A percentile compares a stretch with the other conserved stretches of the same genome.
Evolutionary conservation across 1,284 basidiomycete genomes (phyloP).

Genomic region (Irpex sp.): DNA sequence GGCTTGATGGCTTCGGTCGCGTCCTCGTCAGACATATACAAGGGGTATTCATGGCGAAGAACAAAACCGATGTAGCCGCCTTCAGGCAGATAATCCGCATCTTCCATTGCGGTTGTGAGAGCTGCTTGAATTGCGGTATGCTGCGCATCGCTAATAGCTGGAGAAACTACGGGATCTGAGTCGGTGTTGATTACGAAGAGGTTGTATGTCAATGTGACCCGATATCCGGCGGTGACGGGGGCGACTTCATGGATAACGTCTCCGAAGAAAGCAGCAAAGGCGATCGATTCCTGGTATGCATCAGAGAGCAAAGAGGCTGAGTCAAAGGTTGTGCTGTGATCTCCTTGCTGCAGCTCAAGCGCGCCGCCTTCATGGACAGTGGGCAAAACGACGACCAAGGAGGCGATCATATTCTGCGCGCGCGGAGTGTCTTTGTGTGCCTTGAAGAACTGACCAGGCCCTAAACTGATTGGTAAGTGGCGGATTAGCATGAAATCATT

Average conservation of each 20-base stretch:
- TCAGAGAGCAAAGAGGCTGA: slow-evolving; percentile 21
- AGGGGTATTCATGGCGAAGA: slow-evolving; percentile 32
- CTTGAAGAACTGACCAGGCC: slow-evolving; percentile 39
- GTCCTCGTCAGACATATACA: background rate
- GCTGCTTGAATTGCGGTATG: slow-evolving; percentile 4
- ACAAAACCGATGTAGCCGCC: slow-evolving; percentile 34
- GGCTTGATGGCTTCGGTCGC: background rate
- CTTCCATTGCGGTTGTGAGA: slow-evolving; percentile 18
- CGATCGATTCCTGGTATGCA: slow-evolving; percentile 18
- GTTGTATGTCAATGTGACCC: slow-evolving; percentile 38
- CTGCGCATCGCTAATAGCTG: background rate
- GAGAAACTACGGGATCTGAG: background rate
- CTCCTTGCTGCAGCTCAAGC: slow-evolving; percentile 31
- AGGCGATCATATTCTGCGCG: slow-evolving; percentile 39
- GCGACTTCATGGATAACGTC: slow-evolving; percentile 44
- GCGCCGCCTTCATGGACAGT: slow-evolving; percentile 37
- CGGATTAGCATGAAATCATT: background rate
- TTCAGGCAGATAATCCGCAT: slow-evolving; percentile 24
- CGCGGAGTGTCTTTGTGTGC: slow-evolving; percentile 39
- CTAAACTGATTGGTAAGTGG: slow-evolving; percentile 18
- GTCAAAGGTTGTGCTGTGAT: slow-evolving; percentile 32
- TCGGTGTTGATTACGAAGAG: slow-evolving; percentile 26
- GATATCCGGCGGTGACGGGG: slow-evolving; percentile 35
- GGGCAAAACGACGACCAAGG: slow-evolving; percentile 40
- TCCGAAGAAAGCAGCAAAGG: slow-evolving; percentile 37